Conservation (phyloP, 352 stramenopile species). For the Globisporangium carolinianum region DNA sequence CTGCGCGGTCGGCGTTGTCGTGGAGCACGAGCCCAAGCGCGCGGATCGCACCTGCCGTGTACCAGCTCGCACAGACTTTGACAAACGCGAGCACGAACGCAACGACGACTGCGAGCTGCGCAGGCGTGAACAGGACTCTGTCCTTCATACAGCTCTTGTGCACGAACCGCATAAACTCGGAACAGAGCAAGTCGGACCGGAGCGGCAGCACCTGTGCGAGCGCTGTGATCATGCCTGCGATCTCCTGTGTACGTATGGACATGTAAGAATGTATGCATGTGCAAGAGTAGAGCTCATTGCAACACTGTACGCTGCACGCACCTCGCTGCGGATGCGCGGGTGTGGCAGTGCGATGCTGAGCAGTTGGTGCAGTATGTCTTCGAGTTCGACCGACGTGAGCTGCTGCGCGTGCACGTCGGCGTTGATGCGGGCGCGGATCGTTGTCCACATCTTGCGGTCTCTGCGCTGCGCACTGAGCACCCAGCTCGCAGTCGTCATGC, state of each 20-base stretch:
- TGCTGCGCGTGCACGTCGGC: constrained; percentile 41
- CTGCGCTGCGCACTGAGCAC: constrained; percentile 53
- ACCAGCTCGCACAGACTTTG: constrained; percentile 67
- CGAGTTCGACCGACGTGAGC: constrained; percentile 49
- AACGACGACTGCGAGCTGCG: constrained; percentile 56
- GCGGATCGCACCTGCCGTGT: constrained; percentile 60
- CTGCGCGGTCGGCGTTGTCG: constrained; percentile 69
- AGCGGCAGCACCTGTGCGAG: constrained; percentile 55
- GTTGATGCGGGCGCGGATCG: constrained; percentile 38
- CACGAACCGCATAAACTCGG: constrained; percentile 71
- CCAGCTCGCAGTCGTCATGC: constrained; percentile 19
- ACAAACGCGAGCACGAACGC: constrained; percentile 73
- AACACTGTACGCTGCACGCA: constrained; percentile 8
- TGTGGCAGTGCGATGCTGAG: constrained; percentile 50
- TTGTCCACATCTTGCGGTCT: constrained; percentile 35
- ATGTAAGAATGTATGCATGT: not conserved
- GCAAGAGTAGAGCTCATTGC: not conserved
- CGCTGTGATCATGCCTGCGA: constrained; percentile 52
- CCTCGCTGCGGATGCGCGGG: constrained; percentile 52
- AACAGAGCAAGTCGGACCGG: constrained; percentile 66
- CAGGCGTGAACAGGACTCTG: constrained; percentile 48
- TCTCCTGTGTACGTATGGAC: constrained; percentile 22
- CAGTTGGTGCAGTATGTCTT: constrained; percentile 78
- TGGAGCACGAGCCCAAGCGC: constrained; percentile 67
- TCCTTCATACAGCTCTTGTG: constrained; percentile 75